These are phyloP conservation scores for Uronychia binucleata DNA, from an alignment of 73 alveolate species.

Conservation along the genomic window DNA sequence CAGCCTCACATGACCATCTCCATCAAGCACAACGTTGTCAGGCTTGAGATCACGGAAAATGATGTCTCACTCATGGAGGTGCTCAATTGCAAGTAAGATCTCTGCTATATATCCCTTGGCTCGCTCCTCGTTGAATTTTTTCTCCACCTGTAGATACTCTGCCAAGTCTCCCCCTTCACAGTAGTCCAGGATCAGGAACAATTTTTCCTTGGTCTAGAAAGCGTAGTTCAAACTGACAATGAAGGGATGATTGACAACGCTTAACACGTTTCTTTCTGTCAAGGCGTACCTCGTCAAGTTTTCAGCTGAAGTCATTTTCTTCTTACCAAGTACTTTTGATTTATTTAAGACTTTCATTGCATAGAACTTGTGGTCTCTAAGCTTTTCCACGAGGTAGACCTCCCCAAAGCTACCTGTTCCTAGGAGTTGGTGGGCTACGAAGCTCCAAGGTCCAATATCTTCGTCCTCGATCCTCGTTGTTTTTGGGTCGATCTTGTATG, in stretches of 20 bases:
- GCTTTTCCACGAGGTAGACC: conserved; percentile 93
- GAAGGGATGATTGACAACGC: conserved; percentile 90
- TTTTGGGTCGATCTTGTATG: neutral
- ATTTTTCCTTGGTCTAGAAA: conserved; percentile 93
- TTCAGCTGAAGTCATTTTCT: neutral
- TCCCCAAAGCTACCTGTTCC: conserved; percentile 98
- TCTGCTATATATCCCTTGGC: conserved; percentile 81
- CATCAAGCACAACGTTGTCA: conserved; percentile 89
- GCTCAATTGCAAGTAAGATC: conserved; percentile 84
- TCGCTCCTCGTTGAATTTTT: conserved; percentile 72
- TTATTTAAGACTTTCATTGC: conserved; percentile 96
- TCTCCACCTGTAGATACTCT: conserved; percentile 82
- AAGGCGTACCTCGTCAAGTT: conserved; percentile 85
- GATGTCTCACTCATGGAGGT: conserved; percentile 84
- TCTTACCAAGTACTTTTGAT: conserved; percentile 76
- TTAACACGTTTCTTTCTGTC: conserved; percentile 95
- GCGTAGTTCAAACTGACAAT: conserved; percentile 94
- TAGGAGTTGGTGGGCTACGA: conserved; percentile 15
- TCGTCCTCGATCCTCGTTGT: neutral
- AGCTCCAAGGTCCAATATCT: neutral
- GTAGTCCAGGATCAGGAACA: conserved; percentile 92
- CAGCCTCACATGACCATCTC: conserved; percentile 87
- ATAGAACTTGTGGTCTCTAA: conserved; percentile 67
- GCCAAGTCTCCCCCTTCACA: conserved; percentile 98
- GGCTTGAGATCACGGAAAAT: conserved; percentile 93